Conservation (phyloP, 73 alveolate species). For the Paramecium primaurelia region DNA sequence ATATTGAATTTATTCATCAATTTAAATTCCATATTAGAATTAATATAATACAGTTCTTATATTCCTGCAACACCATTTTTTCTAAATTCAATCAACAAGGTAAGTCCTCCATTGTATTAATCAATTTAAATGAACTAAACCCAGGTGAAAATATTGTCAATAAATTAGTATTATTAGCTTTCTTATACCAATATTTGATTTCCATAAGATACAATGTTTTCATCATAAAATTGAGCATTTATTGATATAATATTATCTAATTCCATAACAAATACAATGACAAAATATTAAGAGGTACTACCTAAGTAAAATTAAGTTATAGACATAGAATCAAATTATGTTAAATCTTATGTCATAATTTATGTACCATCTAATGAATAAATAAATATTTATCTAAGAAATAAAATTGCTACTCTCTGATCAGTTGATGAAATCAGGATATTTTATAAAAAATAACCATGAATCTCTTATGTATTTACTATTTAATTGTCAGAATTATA, state of each 20-base stretch:
- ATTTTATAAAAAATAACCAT: neutral
- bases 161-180: no score
- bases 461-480: no score
- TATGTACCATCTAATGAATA: neutral
- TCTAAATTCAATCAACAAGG: neutral
- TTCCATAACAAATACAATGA: neutral
- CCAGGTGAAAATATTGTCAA: no score
- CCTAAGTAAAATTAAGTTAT: neutral
- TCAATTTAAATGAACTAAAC: neutral
- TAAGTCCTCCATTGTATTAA: neutral
- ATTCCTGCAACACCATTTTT: neutral
- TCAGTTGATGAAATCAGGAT: neutral
- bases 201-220: neutral
- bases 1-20: neutral
- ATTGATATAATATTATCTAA: neutral
- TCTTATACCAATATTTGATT: neutral
- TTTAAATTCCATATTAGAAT: neutral
- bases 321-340: neutral
- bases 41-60: neutral
- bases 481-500: neutral
- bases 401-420: neutral
- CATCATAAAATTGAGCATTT: neutral
- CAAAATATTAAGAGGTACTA: neutral
- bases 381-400: neutral
- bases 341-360: neutral